phyloP scores from a whole-genome alignment of 306 rosid genomes.

The Chamaecrista fasciculata region DNA sequence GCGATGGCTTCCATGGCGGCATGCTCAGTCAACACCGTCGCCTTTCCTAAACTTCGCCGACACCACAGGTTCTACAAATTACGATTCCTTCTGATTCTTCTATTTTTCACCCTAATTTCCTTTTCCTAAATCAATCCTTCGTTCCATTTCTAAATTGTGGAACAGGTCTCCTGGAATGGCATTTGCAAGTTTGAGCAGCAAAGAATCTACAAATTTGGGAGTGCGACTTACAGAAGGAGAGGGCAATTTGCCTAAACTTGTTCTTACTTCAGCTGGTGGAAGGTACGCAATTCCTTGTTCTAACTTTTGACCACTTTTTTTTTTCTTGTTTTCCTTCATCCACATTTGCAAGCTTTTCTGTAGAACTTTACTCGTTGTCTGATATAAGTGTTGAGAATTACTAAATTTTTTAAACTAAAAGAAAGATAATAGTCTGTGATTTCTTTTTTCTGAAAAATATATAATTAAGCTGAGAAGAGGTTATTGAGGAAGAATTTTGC shows the following conservation, averaged over 20 bases:
- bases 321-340: not conserved
- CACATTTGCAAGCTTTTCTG: not conserved
- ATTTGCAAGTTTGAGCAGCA: constrained; percentile 55
- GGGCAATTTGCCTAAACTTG: constrained; percentile 78
- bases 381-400: not conserved
- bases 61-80: constrained; percentile 45
- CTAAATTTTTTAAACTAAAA: not conserved
- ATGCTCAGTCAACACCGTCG: constrained; percentile 42
- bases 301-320: not conserved
- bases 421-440: too few relatives aligned
- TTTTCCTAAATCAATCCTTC: not conserved
- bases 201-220: constrained; percentile 42
- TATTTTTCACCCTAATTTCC: not conserved
- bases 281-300: constrained; percentile 46
- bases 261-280: constrained; percentile 67
- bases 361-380: not conserved
- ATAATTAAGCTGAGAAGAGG: not conserved
- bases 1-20: constrained; percentile 53
- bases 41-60: constrained; percentile 44
- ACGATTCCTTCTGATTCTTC: not conserved
- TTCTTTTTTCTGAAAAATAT: not conserved
- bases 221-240: constrained; percentile 75
- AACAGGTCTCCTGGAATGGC: constrained; percentile 50
- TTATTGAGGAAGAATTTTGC: not conserved
- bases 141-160: not conserved